A percentile compares a stretch with the other conserved stretches of the same genome.
phyloP scores from a whole-genome alignment of 2,329 filamentous ascomycete species.

The Talaromyces sp. region DNA sequence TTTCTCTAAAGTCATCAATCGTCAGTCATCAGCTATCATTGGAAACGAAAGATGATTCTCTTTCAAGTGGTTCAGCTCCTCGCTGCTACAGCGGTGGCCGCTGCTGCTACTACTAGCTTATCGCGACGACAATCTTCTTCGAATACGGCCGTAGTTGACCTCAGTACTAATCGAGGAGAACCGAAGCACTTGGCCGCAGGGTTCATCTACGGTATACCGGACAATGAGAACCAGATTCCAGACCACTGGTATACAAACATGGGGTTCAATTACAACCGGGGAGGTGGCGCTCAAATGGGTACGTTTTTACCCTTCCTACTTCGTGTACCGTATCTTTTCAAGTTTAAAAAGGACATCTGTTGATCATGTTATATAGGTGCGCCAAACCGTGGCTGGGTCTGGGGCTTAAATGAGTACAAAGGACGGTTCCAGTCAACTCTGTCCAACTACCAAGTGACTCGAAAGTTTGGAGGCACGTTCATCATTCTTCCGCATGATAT shows the following conservation, averaged over 20 bases:
- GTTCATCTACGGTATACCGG: constrained; percentile 46
- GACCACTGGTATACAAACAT: constrained; percentile 42
- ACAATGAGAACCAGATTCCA: constrained; percentile 41
- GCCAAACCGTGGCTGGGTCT: constrained; percentile 42
- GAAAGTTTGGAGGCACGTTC: constrained; percentile 45
- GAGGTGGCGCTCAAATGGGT: constrained; percentile 44
- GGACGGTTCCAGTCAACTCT: constrained; percentile 46
- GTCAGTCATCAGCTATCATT: not conserved
- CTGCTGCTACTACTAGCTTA: not conserved
- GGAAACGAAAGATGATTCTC: not conserved
- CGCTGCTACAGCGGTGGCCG: not conserved
- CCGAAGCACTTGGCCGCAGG: constrained; percentile 40
- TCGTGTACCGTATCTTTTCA: not conserved
- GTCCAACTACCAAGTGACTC: constrained; percentile 47
- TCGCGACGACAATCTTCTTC: not conserved
- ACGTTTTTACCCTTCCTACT: not conserved
- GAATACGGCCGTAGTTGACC: not conserved
- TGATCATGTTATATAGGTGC: constrained; percentile 19
- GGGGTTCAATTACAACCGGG: constrained; percentile 43
- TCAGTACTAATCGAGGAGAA: not conserved
- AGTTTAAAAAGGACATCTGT: not conserved
- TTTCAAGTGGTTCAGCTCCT: not conserved
- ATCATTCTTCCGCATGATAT: constrained; percentile 49
- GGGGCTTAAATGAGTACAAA: constrained; percentile 35
- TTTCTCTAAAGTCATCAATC: not conserved